Base-by-base conservation (phyloP, 1,284 basidiomycete genomes). In the Irpex sp. region DNA sequence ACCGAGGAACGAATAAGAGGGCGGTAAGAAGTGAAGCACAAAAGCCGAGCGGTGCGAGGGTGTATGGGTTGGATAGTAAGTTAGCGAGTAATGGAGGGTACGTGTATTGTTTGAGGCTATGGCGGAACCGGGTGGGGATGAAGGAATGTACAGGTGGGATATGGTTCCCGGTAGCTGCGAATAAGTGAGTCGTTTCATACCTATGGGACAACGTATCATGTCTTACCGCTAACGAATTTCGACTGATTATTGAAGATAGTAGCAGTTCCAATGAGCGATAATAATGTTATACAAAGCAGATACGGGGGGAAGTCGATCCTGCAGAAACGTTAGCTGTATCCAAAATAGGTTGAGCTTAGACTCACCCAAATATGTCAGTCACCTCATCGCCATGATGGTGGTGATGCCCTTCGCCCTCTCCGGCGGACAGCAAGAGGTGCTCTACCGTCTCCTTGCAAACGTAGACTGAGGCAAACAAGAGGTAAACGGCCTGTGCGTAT, bases 381-480 rank as follows among this genome's bases (percentile, higher is more conserved):
- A 72, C 73, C 62, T 85, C 81, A 63, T 81, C 81, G 0, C 80
- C 79, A 65, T 79, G 78, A 70, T 87, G 86, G 67, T 86, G 86
- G 69, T 88, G 85, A 67, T 90, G 87, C 0, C 85, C 85, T 56
- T 86, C 85, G 62, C 81, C 85, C 56, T 86, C 85, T 62, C 81
- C 88, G 60, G 75, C 82, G 65, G 78, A 85, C 63, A 95, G 80
- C 5, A 95, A 72, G 40, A 94, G 74, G 72, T 94, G 92, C 75
- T 96, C 94, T 2, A 97, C 80, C 0, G 93, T 91, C 79, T 98
- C 96, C 72, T 97, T 98, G 72, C 92, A 94, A 26, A 97, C 91
- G 75, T 97, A 98, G 5, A 97, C 88, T 0, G 93, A 89, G 0
- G 93, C 85, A 72, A 98, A 97, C 73, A 96, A 86, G 62, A 98